Percentiles rank a stretch among this genome's conserved stretches.
Evolutionary conservation across 1,139 yeast species (phyloP).

Genomic region (Entelexis sorbosivorans): DNA sequence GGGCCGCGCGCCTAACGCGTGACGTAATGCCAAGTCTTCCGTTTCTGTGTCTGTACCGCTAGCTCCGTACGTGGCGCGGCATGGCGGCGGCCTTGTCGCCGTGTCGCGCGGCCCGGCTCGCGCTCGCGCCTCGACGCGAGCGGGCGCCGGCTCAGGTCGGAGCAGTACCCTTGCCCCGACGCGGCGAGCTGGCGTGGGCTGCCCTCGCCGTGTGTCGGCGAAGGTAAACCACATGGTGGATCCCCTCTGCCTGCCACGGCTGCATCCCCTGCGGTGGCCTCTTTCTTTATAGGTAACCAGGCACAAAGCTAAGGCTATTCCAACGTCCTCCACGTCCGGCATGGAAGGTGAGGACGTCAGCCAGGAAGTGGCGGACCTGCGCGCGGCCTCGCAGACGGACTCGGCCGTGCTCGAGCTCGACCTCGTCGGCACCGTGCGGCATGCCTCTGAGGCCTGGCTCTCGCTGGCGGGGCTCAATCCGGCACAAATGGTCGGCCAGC

Average conservation of each 20-base stretch:
- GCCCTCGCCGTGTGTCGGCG: not conserved
- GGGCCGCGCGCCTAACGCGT: not conserved
- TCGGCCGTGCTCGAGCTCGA: slow-evolving; percentile 66
- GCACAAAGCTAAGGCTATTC: too few species aligned
- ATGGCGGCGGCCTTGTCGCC: too few species aligned
- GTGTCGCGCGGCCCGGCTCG: too few species aligned
- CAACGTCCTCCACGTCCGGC: not conserved
- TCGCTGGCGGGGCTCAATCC: slow-evolving; percentile 48
- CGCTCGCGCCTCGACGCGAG: too few species aligned
- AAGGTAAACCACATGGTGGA: slow-evolving; percentile 3
- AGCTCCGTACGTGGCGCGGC: too few species aligned
- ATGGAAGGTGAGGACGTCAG: slow-evolving; percentile 1
- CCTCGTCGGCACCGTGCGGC: slow-evolving; percentile 64
- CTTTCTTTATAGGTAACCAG: not conserved
- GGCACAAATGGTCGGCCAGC: slow-evolving; percentile 44
- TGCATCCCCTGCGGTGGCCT: not conserved
- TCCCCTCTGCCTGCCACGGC: slow-evolving; percentile 1
- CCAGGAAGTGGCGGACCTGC: slow-evolving; percentile 6
- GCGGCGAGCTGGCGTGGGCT: not conserved
- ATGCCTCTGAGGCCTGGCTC: slow-evolving; percentile 70
- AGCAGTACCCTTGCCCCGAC: not conserved
- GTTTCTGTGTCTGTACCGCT: not conserved
- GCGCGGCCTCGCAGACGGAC: slow-evolving; percentile 6
- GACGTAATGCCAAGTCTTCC: not conserved
- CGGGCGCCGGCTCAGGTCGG: not conserved